These are phyloP conservation scores for Mortierella sp. DNA, from an alignment of 371 early-diverging fungal genomes.

Conservation along the genomic window DNA sequence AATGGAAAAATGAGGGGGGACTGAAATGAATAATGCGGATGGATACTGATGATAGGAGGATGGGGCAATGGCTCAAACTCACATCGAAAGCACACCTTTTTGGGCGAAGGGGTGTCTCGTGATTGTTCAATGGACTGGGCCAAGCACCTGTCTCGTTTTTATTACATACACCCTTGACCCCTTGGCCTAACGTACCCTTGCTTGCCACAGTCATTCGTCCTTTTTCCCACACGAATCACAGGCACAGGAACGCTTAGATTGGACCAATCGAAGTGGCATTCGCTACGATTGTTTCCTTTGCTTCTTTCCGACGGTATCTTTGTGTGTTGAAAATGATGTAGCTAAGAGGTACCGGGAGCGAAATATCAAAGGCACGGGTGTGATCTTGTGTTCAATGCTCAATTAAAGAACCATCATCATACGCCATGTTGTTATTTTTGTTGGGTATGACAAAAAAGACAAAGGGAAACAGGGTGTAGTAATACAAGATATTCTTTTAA, in stretches of 20 bases:
- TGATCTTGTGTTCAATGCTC: slow-evolving; percentile 5
- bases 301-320: not conserved
- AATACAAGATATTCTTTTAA: not conserved
- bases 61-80: not conserved
- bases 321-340: not conserved
- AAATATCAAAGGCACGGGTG: not conserved
- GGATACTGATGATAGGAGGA: not conserved
- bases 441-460: not conserved
- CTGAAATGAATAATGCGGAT: not conserved
- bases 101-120: slow-evolving; percentile 7
- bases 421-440: not conserved
- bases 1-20: not conserved
- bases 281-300: not conserved
- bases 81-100: slow-evolving; percentile 3
- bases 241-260: not conserved
- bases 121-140: not conserved
- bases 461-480: not conserved
- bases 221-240: not conserved
- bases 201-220: not conserved
- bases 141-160: not conserved
- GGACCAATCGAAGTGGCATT: not conserved
- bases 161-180: not conserved
- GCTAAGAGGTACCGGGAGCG: not conserved
- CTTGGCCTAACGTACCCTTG: not conserved
- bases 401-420: not conserved